Evolutionary conservation across 2,329 filamentous ascomycete species (phyloP), one percentile per base, ranked within the genome.

Genomic region (Fusarium paranaense): DNA sequence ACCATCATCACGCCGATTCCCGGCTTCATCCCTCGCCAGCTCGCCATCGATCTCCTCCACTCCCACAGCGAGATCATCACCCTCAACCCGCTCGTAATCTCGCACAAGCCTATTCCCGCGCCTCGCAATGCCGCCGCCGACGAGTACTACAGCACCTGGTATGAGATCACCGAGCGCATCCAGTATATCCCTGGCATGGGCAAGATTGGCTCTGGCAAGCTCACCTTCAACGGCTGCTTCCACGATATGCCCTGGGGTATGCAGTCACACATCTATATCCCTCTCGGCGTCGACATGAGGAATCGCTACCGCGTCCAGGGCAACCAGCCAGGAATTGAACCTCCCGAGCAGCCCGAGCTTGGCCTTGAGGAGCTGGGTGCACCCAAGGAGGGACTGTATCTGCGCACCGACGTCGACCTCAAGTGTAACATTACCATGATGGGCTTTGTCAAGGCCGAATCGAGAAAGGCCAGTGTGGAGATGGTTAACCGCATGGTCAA

Each of bases 101-200:
- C 85, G 40, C 88, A 91, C 83, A 89, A 89, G 72, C 83, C 90
- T 68, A 92, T 93, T 80, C 85, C 90, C 62, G 90, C 92, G 2
- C 92, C 92, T 32, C 91, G 90, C 82, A 87, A 92, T 82, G 91
- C 91, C 72, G 87, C 90, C 65, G 85, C 90, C 74, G 92, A 94
- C 82, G 92, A 94, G 81, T 94, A 88, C 83, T 94, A 92, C 82
- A 90, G 90, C 71, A 92, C 91, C 33, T 94, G 92, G 92, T 94
- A 94, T 81, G 91, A 93, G 81, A 93, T 94, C 78, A 88, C 85
- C 66, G 88, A 94, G 85, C 88, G 90, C 77, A 91, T 94, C 69
- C 91, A 93, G 79, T 90, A 90, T 75, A 83, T 93, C 7, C 91
- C 92, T 0, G 92, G 92, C 37, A 83, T 93, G 64, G 91, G 91